Conservation (phyloP, 495 filamentous ascomycete species). For the Lichina pygmaea region DNA sequence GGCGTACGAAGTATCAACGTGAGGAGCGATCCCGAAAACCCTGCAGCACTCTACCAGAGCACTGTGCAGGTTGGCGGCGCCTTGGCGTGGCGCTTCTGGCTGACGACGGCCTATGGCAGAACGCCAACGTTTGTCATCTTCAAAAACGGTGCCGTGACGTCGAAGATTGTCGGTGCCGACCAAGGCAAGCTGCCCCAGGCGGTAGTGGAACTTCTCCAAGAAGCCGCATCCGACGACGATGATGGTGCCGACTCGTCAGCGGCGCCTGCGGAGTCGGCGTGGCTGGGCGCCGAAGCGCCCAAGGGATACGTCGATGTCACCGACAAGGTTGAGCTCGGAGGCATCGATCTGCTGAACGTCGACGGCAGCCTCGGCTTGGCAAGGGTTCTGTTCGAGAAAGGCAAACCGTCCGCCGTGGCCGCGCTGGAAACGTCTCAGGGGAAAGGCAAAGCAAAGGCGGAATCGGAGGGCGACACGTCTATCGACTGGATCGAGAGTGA, state of each 20-base stretch:
- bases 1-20: slow-evolving; percentile 19
- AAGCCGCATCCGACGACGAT: slow-evolving; percentile 28
- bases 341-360: slow-evolving; percentile 66
- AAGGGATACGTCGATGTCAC: slow-evolving; percentile 68
- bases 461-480: slow-evolving; percentile 14
- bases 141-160: slow-evolving; percentile 36
- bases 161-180: slow-evolving; percentile 51
- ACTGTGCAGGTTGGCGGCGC: not conserved
- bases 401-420: slow-evolving; percentile 36
- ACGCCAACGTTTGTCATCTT: slow-evolving; percentile 84
- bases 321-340: slow-evolving; percentile 46
- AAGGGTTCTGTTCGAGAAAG: slow-evolving; percentile 40
- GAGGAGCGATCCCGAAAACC: not conserved
- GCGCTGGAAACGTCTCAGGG: slow-evolving; percentile 12
- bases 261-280: slow-evolving; percentile 17
- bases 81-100: not conserved
- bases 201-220: slow-evolving; percentile 43
- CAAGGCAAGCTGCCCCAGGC: slow-evolving; percentile 34
- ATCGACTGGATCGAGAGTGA: slow-evolving; percentile 92
- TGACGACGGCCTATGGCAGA: slow-evolving; percentile 6
- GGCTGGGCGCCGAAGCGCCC: slow-evolving; percentile 48
- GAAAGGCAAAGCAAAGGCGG: slow-evolving; percentile 18
- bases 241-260: slow-evolving; percentile 11
- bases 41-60: not conserved
- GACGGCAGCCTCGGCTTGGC: slow-evolving; percentile 42